Percentiles rank a stretch among this genome's conserved stretches.
Evolutionary conservation across 768 basidiomycete species (phyloP).

Genomic region (Cubamyces sp.): DNA sequence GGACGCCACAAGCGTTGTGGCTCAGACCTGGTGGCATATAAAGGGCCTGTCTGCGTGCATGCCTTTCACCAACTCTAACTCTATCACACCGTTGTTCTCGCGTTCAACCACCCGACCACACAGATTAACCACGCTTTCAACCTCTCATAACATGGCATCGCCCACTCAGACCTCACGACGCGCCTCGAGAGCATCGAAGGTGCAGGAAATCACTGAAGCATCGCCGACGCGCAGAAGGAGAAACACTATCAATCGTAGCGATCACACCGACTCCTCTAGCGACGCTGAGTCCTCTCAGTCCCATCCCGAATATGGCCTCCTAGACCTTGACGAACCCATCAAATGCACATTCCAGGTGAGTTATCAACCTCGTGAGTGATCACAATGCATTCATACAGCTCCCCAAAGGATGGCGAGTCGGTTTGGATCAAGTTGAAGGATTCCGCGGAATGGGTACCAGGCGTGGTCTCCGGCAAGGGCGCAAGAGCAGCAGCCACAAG

Average conservation of each 20-base stretch:
- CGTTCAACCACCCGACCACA: neutral
- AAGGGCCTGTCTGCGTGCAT: neutral
- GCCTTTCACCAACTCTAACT: neutral
- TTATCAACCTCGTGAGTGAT: constrained; percentile 7
- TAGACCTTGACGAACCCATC: constrained; percentile 21
- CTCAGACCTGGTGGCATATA: neutral
- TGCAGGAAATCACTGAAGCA: neutral
- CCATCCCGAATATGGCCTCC: constrained; percentile 10
- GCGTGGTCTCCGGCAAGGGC: constrained; percentile 50
- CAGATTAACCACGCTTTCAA: neutral
- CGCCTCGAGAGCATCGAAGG: neutral
- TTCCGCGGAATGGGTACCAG: constrained; percentile 52
- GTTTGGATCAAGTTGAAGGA: constrained; percentile 58
- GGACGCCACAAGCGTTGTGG: constrained; percentile 13
- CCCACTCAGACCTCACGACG: neutral
- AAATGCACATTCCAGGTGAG: constrained; percentile 56
- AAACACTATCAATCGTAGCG: neutral
- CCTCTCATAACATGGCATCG: neutral
- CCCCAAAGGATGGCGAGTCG: constrained; percentile 45
- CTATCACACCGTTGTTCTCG: neutral
- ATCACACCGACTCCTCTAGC: constrained; percentile 6
- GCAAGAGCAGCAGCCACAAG: constrained; percentile 51
- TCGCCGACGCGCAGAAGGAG: neutral
- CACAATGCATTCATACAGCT: constrained; percentile 6
- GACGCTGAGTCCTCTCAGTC: constrained; percentile 14